Conservation (phyloP, 73 alveolate genomes). For the Tetrahymena thermophila region DNA sequence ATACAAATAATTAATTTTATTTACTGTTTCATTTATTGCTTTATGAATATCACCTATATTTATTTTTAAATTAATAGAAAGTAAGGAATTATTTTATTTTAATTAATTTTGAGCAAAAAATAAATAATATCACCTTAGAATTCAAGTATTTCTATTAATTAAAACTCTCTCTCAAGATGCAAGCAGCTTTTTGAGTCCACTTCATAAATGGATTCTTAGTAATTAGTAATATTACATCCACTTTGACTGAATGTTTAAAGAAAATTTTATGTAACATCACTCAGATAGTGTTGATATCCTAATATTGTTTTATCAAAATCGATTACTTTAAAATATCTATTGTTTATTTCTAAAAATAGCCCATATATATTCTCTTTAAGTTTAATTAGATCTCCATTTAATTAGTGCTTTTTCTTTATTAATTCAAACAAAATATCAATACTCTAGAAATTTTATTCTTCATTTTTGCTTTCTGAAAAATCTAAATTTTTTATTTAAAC, state of each 20-base stretch:
- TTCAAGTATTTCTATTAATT: background rate
- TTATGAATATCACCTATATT: background rate
- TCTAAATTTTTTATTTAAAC: background rate
- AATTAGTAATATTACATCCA: background rate
- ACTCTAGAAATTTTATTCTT: background rate
- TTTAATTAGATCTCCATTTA: background rate
- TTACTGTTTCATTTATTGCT: background rate
- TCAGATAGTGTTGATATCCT: background rate
- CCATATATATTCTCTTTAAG: background rate
- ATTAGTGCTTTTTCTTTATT: background rate
- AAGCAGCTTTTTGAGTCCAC: background rate
- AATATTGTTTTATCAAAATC: background rate
- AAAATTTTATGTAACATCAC: background rate
- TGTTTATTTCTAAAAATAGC: background rate
- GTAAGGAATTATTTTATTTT: background rate
- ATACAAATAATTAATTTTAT: background rate
- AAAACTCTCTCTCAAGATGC: background rate
- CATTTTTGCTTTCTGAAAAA: too few relatives aligned
- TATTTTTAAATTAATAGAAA: background rate
- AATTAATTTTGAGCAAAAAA: background rate
- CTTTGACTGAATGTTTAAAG: background rate
- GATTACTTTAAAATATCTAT: background rate
- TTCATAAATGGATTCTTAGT: background rate
- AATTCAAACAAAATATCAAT: background rate
- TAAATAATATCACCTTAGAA: background rate